Percentiles rank a stretch among this genome's conserved stretches.
phyloP scores from a whole-genome alignment of 148 eudicot genomes.

The Camellia granthamiana region DNA sequence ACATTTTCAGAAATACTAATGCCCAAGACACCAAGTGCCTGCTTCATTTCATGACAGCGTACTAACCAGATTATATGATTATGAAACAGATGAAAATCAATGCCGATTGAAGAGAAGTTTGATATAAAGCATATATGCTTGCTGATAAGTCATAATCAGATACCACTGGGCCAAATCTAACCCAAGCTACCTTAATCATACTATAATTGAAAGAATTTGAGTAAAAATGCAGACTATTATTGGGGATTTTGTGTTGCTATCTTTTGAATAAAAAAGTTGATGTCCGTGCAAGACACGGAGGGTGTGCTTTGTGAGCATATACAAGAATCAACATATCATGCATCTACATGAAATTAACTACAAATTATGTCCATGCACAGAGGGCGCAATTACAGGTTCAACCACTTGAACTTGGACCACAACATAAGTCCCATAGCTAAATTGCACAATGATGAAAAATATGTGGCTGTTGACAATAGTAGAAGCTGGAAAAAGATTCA shows the following conservation, averaged over 20 bases:
- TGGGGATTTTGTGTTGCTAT: too few species aligned
- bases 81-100: neutral
- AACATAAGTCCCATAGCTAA: neutral
- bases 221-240: too few species aligned
- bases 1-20: neutral
- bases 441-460: neutral
- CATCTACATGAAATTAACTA: neutral
- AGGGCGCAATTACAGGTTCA: neutral
- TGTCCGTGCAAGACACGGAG: neutral
- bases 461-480: neutral
- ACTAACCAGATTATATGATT: neutral
- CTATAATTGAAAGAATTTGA: too few species aligned
- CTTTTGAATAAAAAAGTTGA: too few species aligned
- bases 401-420: neutral
- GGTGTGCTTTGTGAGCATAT: neutral
- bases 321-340: conserved; percentile 1
- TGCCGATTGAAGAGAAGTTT: neutral
- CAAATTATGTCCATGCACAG: too few species aligned
- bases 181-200: too few species aligned
- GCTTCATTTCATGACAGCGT: neutral
- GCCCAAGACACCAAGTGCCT: neutral
- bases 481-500: neutral
- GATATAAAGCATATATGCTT: neutral
- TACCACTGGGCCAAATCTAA: too few species aligned
- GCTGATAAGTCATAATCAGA: neutral